Conservation (phyloP, 192 early-diverging fungal species). For the Allomyces macrogynus region DNA sequence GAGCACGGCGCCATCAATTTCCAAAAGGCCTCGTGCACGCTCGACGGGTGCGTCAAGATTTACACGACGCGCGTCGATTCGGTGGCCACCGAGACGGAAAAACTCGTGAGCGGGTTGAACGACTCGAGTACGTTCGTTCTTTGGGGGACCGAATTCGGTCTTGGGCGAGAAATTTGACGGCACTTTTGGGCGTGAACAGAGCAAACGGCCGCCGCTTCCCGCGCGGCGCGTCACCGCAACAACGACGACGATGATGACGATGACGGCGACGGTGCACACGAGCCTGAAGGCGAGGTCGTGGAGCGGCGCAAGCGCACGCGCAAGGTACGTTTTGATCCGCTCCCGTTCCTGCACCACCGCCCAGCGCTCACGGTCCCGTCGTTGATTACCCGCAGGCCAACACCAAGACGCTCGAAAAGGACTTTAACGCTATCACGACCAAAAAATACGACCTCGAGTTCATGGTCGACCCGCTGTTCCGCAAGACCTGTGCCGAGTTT, state of each 20-base stretch:
- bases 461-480: conserved; percentile 81
- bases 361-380: no score
- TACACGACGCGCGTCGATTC: conserved; percentile 94
- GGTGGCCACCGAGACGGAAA: conserved; percentile 76
- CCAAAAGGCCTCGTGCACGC: conserved; percentile 87
- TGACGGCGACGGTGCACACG: conserved; percentile 14
- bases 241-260: conserved; percentile 25
- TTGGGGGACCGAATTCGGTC: no score
- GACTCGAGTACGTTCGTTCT: conserved; percentile 29
- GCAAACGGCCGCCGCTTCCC: background rate
- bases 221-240: conserved; percentile 1
- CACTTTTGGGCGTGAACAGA: background rate
- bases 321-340: background rate
- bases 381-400: background rate
- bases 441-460: conserved; percentile 86
- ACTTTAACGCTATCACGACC: conserved; percentile 50
- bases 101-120: conserved; percentile 66
- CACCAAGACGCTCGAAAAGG: conserved; percentile 56
- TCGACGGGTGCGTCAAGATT: conserved; percentile 93
- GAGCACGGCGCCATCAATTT: conserved; percentile 98
- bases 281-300: background rate
- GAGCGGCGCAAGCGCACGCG: background rate
- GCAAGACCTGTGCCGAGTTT: conserved; percentile 95
- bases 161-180: no score
- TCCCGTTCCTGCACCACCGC: background rate